Percentiles rank a stretch among this genome's conserved stretches.
These are phyloP conservation scores for Mycosphaerella arachidis DNA, from an alignment of 2,329 filamentous ascomycete species.

Conservation along the genomic window DNA sequence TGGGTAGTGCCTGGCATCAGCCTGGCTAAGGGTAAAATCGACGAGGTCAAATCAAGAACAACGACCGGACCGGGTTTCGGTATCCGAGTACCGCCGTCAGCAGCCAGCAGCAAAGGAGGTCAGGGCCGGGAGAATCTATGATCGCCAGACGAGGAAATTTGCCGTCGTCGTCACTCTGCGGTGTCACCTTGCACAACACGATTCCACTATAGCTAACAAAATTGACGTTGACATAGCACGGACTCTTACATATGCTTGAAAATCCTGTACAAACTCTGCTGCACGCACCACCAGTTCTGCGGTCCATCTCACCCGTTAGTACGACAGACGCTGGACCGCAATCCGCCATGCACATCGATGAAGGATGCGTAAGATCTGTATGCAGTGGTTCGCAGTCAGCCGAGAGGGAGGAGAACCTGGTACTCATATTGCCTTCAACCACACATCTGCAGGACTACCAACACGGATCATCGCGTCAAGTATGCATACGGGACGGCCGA, in stretches of 20 bases:
- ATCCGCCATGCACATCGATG: not conserved
- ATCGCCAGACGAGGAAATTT: not conserved
- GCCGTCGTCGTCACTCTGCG: not conserved
- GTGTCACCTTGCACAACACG: not conserved
- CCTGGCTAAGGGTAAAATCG: constrained; percentile 74
- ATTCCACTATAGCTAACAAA: not conserved
- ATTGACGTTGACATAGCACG: not conserved
- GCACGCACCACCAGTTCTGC: not conserved
- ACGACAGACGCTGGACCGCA: not conserved
- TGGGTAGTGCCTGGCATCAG: constrained; percentile 93
- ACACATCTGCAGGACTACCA: too few relatives aligned
- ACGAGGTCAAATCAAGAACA: constrained; percentile 52
- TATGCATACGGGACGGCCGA: too few relatives aligned
- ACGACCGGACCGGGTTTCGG: constrained; percentile 23
- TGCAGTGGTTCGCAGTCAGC: too few relatives aligned
- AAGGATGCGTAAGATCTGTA: not conserved
- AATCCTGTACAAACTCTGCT: not conserved
- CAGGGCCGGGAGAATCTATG: constrained; percentile 16
- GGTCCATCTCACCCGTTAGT: not conserved
- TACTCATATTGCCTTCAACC: too few relatives aligned
- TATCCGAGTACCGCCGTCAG: constrained; percentile 33
- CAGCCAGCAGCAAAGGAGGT: constrained; percentile 10
- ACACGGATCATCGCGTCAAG: too few relatives aligned
- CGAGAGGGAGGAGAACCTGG: too few relatives aligned
- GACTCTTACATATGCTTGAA: not conserved